phyloP scores from a whole-genome alignment of 2,329 filamentous ascomycete genomes.

The Arthroderma uncinatum region DNA sequence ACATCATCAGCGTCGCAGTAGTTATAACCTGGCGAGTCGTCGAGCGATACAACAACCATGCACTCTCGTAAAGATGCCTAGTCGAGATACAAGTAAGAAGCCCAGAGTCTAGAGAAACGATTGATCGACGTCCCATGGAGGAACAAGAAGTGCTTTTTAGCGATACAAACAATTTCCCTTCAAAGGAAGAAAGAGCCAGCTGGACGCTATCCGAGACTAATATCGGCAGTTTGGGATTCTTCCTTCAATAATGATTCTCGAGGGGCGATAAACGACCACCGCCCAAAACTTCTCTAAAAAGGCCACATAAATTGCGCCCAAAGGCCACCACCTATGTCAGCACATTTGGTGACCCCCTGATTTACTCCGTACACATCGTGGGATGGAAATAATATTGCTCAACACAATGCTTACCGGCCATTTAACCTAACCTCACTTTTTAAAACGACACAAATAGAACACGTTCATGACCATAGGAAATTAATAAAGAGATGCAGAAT shows the following conservation, averaged over 20 bases:
- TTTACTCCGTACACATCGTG: neutral
- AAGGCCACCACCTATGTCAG: neutral
- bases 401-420: neutral
- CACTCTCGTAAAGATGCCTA: neutral
- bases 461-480: neutral
- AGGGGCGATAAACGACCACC: neutral
- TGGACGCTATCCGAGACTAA: neutral
- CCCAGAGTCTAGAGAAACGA: neutral
- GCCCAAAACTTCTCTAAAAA: neutral
- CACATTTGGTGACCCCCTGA: neutral
- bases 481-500: neutral
- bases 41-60: neutral
- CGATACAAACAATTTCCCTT: neutral
- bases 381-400: neutral
- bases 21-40: neutral
- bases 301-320: neutral
- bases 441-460: neutral
- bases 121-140: neutral
- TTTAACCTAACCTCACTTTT: neutral
- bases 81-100: neutral
- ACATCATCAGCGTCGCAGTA: neutral
- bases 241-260: neutral
- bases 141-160: neutral
- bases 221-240: neutral
- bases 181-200: neutral